Base-by-base conservation (phyloP, 352 stramenopile genomes). In the Globisporangium carolinianum region DNA sequence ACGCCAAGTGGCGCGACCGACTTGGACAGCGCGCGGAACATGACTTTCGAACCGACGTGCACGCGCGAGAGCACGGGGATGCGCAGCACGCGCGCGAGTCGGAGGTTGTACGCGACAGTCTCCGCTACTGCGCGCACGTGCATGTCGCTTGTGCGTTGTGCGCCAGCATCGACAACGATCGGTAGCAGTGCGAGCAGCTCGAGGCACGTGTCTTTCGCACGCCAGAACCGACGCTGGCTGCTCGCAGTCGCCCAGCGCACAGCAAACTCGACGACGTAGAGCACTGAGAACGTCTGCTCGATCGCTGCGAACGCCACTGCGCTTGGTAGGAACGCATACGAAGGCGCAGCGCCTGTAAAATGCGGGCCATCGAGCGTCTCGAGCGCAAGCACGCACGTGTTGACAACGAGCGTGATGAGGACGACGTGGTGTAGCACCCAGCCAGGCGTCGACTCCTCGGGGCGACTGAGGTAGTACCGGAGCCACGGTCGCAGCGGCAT, bases 351-450 rank as follows among this genome's bases (percentile, higher is more conserved):
- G 1, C 52, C 65, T 2, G 17, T 9, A n/a, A 73, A 79, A 18
- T 70, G 73, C 2, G 76, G 79, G 11, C 76, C 79, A 14, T 89
- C 79, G 5, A 84, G 62, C 4, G 76, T 87, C 41, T 82, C 63
- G 0, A 47, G 49, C 6, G 76, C 61, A 63, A 86, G 75, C 17
- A 72, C 46, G 8, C 50, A 58, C 9, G 79, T 60, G 52, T 86
- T 77, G 36, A 36, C 8, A 1, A 77, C 5, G n/a, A 79, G 46
- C 2, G 78, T 39, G 0, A 82, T 18, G 55, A 78, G 65, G 24
- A 78, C 18, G 15, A 65, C 18, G 12, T 74, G 68, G 45, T 80
- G 73, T 1, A 83, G 12, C 7, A 60, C 15, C 71, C 75, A 78
- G 7, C 75, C 73, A 14, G 74, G 4, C 32, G 51, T 56, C 6